Evolutionary conservation across 345 rosid genomes (phyloP), one percentile per base, ranked within the genome.

Genomic region (thale cress (Arabidopsis thaliana)): DNA sequence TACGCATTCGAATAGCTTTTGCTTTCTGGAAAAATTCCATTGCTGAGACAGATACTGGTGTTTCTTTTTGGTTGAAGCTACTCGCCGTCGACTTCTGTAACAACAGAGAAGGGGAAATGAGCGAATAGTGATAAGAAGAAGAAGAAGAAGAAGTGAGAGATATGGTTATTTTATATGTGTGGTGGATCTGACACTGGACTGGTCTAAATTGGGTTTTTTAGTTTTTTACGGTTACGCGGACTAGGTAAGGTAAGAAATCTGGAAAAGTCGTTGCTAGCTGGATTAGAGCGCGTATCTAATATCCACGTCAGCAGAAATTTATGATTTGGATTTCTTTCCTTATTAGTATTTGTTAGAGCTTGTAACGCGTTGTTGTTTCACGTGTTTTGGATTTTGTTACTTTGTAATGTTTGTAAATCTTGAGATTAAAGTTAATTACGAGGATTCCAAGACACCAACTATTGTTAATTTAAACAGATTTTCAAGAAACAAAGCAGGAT

Each of bases 11-110:
- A 58, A 95, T 82, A 11, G 88, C 84, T 81, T 77, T 91, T 0
- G 93, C 95, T 78, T 87, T 91, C 56, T 79, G 78, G 82, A 91
- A 93, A 72, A 87, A 70, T 52, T 96, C 98, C 99, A 96, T 93
- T 3, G 79, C 89, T 58, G 73, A 59, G 4, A 45, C 48, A 13
- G 20, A 13, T 44, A 37, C 64, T 12, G 12, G 48, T 55, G 3
- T 12, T 14, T 69, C 75, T 8, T 22, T 53, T 36, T 68, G 40
- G 74, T 71, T 75, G 44, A 65, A 78, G 24, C 62, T 63, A 51
- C 33, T 37, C 28, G 68, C 65, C 7, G 30, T 55, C 67, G 32
- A 28, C 32, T 70, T 79, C 70, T 70, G 73, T 38, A n/a, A 32
- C 7, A 32, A 37, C 13, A 40, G 16, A 38, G 4, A 0, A 6